Evolutionary conservation across 1,284 basidiomycete genomes (phyloP).

Genomic region (Sporisorium graminicola): DNA sequence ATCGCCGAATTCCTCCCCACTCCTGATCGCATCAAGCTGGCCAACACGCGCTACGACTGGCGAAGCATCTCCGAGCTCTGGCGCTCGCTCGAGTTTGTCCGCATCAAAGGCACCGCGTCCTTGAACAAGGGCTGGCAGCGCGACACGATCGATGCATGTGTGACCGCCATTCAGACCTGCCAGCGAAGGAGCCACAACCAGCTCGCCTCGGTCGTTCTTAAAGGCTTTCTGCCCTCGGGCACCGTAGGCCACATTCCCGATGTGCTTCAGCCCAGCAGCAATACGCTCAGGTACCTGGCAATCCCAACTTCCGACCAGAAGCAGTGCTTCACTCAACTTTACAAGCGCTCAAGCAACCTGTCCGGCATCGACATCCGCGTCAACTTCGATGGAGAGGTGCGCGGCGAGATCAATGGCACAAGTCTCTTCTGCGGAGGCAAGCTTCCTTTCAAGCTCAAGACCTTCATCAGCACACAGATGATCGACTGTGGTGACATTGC

Average conservation of each 20-base stretch:
- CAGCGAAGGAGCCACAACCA: conserved; percentile 19
- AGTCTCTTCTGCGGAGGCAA: conserved; percentile 5
- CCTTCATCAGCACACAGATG: background rate
- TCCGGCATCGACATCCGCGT: conserved; percentile 13
- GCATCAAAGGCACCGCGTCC: conserved; percentile 6
- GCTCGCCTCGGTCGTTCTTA: conserved; percentile 11
- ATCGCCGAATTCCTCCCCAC: conserved; percentile 2
- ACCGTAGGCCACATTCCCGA: background rate
- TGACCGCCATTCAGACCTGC: conserved; percentile 21
- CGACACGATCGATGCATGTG: conserved; percentile 17
- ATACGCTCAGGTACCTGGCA: conserved; percentile 10
- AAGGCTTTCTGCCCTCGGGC: conserved; percentile 3
- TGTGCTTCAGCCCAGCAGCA: background rate
- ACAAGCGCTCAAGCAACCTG: conserved; percentile 9
- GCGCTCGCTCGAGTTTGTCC: conserved; percentile 16
- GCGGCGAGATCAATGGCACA: background rate
- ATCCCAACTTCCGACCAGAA: conserved; percentile 15
- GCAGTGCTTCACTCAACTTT: conserved; percentile 15
- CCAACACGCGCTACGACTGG: conserved; percentile 14
- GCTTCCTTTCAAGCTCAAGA: conserved; percentile 18
- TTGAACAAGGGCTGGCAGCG: conserved; percentile 9
- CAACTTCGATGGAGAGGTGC: background rate
- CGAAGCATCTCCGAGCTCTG: conserved; percentile 21
- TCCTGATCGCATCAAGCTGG: conserved; percentile 19
- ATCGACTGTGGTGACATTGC: conserved; percentile 20